Conservation (phyloP, 2,329 filamentous ascomycete genomes). For the Exophiala xenobiotica region DNA sequence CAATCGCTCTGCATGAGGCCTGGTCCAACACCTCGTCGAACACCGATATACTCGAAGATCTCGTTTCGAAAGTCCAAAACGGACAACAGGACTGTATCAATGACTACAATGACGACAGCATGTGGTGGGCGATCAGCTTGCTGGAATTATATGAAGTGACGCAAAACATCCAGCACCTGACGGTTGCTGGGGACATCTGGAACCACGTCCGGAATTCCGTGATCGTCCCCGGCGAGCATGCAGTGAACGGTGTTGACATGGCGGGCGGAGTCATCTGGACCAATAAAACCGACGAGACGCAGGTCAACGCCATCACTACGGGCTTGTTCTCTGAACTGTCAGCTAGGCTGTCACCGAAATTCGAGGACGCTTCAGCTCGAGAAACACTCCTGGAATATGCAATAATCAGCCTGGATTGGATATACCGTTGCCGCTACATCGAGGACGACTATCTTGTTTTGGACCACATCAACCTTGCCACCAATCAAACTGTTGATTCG, state of each 20-base stretch:
- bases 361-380: neutral
- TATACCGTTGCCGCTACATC: conserved; percentile 15
- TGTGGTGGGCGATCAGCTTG: conserved; percentile 25
- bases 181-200: conserved; percentile 15
- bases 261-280: conserved; percentile 25
- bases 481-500: conserved; percentile 16
- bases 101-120: conserved; percentile 26
- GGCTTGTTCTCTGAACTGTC: conserved; percentile 25
- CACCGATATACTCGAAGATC: conserved; percentile 9
- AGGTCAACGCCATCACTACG: conserved; percentile 24
- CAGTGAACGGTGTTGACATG: conserved; percentile 23
- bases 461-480: conserved; percentile 19
- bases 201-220: conserved; percentile 17
- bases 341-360: conserved; percentile 10
- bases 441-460: conserved; percentile 13
- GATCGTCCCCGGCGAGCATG: conserved; percentile 9
- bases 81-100: conserved; percentile 21
- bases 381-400: conserved; percentile 8
- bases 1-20: conserved; percentile 23
- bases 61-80: conserved; percentile 14
- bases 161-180: conserved; percentile 6
- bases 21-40: conserved; percentile 19
- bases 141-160: conserved; percentile 21
- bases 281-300: conserved; percentile 18
- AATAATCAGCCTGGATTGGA: conserved; percentile 16